Evolutionary conservation across 371 early-diverging fungal genomes (phyloP), one percentile per base, ranked within the genome.

Genomic region (Capniomyces stellatus): DNA sequence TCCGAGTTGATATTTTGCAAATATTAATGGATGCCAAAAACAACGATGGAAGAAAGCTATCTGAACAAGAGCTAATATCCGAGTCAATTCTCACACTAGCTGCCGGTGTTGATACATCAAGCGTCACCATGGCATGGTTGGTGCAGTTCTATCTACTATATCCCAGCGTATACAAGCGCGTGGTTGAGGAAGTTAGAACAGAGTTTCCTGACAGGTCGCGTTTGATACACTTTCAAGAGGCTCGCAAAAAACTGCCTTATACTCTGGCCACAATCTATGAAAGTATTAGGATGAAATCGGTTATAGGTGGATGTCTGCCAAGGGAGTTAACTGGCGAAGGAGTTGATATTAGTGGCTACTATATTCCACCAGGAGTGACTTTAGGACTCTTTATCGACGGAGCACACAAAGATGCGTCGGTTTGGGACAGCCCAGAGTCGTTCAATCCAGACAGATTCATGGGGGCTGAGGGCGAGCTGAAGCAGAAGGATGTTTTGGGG

Each of bases 61-160:
- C 31, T 21, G 47, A 53, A 29, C n/a, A n/a, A 1, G 58, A 65
- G 13, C 43, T 65, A 10, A 58, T 50, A 3, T 51, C 61, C 13
- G 67, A 67, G 29, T 43, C 46, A 41, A 48, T 58, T 13, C 52
- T 61, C 30, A 55, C 59, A 42, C 40, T 67, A 41, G 43, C 56
- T 25, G 69, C 69, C 1, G 69, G 69, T 12, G 57, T 61, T 1
- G 69, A 69, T 15, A 69, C 69, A 10, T 53, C 66, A 3, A 54
- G 64, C 23, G 57, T 58, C 42, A 64, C 70, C 1, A 31, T 69
- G 12, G 42, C 63, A 0, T 69, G 63, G 65, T 43, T 65, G 0
- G 43, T 66, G 46, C 58, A 61, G 30, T 22, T 64, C 31, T 50
- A 67, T 15, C 56, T 69, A 51, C 57, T 66, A 0, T 55, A 69